These are phyloP conservation scores for Nicotiana tomentosiformis DNA, from an alignment of 257 asterid species.

Conservation along the genomic window DNA sequence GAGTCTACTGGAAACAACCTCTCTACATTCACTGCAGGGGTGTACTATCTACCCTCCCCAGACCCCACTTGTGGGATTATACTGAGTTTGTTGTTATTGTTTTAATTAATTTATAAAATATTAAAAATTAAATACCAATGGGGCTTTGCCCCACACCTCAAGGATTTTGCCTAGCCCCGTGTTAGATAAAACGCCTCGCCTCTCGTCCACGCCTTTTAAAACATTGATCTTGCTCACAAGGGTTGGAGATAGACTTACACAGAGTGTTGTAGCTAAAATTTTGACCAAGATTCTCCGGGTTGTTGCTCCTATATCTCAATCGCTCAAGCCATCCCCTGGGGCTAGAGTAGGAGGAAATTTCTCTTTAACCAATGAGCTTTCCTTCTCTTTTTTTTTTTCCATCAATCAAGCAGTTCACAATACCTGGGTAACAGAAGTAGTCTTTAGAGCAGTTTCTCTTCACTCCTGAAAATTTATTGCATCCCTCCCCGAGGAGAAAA, in stretches of 20 bases:
- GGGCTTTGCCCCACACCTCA: too few species aligned
- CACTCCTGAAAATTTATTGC: not conserved
- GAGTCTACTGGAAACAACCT: too few species aligned
- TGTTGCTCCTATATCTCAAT: not conserved
- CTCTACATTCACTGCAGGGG: too few species aligned
- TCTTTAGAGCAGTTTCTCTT: not conserved
- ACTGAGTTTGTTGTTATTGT: too few species aligned
- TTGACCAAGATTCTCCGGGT: not conserved
- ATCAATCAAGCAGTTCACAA: not conserved
- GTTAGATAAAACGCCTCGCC: too few species aligned
- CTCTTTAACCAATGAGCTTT: not conserved
- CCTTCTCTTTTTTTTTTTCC: not conserved
- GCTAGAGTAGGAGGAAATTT: not conserved
- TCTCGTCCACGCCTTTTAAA: too few species aligned
- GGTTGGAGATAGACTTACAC: not conserved
- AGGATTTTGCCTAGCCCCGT: too few species aligned
- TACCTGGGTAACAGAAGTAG: not conserved
- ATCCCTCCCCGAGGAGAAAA: not conserved
- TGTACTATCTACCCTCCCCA: too few species aligned
- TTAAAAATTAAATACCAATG: too few species aligned
- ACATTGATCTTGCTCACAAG: too few species aligned
- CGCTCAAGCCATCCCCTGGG: not conserved
- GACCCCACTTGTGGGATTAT: too few species aligned
- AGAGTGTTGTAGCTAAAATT: not conserved
- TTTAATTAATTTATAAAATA: too few species aligned